These are phyloP conservation scores for Colletotrichum agaves DNA, from an alignment of 2,329 filamentous ascomycete genomes.

Conservation along the genomic window DNA sequence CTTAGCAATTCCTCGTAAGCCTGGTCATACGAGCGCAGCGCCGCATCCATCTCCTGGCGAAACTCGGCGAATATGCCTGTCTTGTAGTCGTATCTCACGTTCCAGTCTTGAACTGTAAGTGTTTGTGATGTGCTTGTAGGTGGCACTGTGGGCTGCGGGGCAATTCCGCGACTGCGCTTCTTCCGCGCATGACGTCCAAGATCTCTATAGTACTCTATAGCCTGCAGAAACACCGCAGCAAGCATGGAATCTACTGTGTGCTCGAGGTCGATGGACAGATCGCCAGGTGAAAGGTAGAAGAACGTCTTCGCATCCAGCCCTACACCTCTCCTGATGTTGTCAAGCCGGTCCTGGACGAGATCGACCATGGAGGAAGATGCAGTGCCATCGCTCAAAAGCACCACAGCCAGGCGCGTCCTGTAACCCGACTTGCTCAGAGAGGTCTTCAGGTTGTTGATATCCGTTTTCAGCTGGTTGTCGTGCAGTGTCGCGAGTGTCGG, in stretches of 20 bases:
- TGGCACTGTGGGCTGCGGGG: constrained; percentile 83
- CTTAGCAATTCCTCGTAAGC: constrained; percentile 87
- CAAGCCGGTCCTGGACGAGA: constrained; percentile 74
- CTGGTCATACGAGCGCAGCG: constrained; percentile 85
- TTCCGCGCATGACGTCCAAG: constrained; percentile 91
- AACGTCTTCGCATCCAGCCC: constrained; percentile 85
- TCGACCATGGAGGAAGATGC: constrained; percentile 63
- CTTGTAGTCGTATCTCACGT: constrained; percentile 95
- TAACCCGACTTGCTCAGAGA: constrained; percentile 76
- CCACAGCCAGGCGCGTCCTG: constrained; percentile 80
- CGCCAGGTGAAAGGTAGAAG: constrained; percentile 83
- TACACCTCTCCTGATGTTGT: constrained; percentile 81
- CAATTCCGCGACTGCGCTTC: constrained; percentile 82
- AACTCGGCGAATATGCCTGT: constrained; percentile 91
- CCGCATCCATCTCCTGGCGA: constrained; percentile 89
- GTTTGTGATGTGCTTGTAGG: constrained; percentile 89
- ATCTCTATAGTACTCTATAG: constrained; percentile 92
- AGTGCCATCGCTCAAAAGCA: constrained; percentile 77
- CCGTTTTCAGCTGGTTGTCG: constrained; percentile 88
- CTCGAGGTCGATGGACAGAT: constrained; percentile 76
- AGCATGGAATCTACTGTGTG: constrained; percentile 80
- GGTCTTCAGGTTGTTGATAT: constrained; percentile 82
- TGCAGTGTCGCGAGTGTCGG: constrained; percentile 78
- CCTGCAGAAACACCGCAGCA: constrained; percentile 75
- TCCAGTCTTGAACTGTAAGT: constrained; percentile 88